Evolutionary conservation across 805 yeast genomes (phyloP).

Genomic region (Metschnikowia colocasiae): DNA sequence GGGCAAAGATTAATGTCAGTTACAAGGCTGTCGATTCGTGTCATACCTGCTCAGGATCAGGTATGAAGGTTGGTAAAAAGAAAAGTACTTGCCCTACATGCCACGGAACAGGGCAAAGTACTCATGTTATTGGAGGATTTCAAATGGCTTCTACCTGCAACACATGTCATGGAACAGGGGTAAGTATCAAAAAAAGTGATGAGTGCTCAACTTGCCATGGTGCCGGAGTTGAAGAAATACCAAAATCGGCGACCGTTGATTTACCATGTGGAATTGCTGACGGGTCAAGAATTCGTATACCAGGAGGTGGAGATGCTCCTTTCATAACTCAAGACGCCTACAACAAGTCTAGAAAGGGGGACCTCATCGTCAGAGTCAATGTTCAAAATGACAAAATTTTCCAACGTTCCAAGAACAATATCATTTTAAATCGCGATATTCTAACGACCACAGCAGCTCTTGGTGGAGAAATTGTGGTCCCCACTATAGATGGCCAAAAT

Average conservation of each 20-base stretch:
- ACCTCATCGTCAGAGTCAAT: slow-evolving; percentile 74
- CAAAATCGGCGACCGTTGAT: slow-evolving; percentile 73
- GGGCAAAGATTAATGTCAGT: slow-evolving; percentile 60
- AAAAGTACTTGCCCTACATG: slow-evolving; percentile 81
- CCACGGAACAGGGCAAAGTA: slow-evolving; percentile 89
- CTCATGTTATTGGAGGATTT: slow-evolving; percentile 88
- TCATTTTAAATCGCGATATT: slow-evolving; percentile 62
- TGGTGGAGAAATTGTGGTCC: slow-evolving; percentile 89
- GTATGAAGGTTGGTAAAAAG: slow-evolving; percentile 71
- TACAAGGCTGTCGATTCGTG: slow-evolving; percentile 78
- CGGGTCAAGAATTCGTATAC: slow-evolving; percentile 78
- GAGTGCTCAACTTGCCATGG: slow-evolving; percentile 84
- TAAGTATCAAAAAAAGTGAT: slow-evolving; percentile 60
- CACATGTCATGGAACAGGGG: slow-evolving; percentile 87
- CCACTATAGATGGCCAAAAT: slow-evolving; percentile 78
- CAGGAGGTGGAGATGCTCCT: slow-evolving; percentile 91
- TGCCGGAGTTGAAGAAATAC: slow-evolving; percentile 70
- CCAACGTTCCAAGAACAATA: slow-evolving; percentile 60
- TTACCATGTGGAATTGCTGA: slow-evolving; percentile 87
- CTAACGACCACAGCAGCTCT: slow-evolving; percentile 95
- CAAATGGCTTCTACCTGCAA: slow-evolving; percentile 94
- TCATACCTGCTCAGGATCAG: slow-evolving; percentile 76
- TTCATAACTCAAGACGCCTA: slow-evolving; percentile 66
- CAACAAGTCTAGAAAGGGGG: slow-evolving; percentile 74
- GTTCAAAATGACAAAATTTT: slow-evolving; percentile 74